Evolutionary conservation across 1,284 basidiomycete genomes (phyloP), one percentile per base, ranked within the genome.

Genomic region (Apiotrichum montevideense): DNA sequence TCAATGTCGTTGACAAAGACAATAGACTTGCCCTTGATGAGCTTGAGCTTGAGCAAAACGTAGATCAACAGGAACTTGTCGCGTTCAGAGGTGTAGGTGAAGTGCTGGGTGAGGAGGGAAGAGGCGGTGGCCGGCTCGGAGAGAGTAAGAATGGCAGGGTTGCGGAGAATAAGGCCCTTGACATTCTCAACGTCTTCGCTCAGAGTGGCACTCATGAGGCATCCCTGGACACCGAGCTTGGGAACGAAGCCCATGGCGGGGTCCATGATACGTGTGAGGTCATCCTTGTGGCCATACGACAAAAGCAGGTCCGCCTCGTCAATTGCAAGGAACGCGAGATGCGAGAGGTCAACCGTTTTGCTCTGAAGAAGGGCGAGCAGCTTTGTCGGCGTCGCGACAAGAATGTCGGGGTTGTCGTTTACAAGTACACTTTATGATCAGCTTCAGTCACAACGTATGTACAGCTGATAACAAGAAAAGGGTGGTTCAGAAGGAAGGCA

Each of bases 271-370:
- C 88, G 83, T 42, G 86, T 85, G 44, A 98, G 84, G 66, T 97
- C 93, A 64, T 90, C 87, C 65, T 94, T 88, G 70, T 98, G 92
- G 5, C 96, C 96, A 72, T 98, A 98, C 0, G 94, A 97, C 8
- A 99, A 81, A 55, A 99, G 90, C 34, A 99, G 83, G 73, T 99
- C 96, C 10, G 96, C 96, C 78, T 99, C 96, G 74, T 99, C 96
- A 59, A 99, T 92, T 21, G 96, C 90, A 13, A 99, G 84, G 14
- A 89, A 88, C 55, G 93, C 87, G 32, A 98, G 79, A 47, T 66
- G 62, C n/a, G 64, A 47, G 13, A 73, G 59, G 42, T 66, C 63
- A 47, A 72, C 51, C 39, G 86, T 86, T 77, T 89, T 90, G 33
- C 87, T 83, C 71, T 91, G 88, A 2, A 97, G 79, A 10, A 94